phyloP scores from a whole-genome alignment of 179 eudicot genomes.

The Gypsophila paniculata region DNA sequence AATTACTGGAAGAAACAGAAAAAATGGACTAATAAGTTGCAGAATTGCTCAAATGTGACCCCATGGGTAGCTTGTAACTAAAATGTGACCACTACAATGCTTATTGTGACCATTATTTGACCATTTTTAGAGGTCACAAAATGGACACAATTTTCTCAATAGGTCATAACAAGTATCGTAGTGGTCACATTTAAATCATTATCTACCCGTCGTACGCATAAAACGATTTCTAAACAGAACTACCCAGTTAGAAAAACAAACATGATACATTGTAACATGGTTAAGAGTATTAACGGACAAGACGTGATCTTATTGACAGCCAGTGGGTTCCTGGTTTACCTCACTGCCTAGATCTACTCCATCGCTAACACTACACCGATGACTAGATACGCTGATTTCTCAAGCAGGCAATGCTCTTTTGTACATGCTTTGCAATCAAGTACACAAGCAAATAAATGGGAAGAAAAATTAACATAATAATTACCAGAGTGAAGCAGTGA shows the following conservation, averaged over 20 bases:
- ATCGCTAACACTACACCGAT: conserved; percentile 17
- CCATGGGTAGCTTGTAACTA: too few species aligned
- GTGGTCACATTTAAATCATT: too few species aligned
- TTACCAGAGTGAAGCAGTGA: conserved; percentile 41
- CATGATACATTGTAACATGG: neutral
- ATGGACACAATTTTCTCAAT: too few species aligned
- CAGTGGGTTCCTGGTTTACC: conserved; percentile 7
- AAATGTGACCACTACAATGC: too few species aligned
- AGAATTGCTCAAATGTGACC: too few species aligned
- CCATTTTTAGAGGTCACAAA: too few species aligned
- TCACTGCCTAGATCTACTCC: conserved; percentile 23
- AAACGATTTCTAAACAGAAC: too few species aligned
- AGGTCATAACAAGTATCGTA: too few species aligned
- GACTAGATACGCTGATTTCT: conserved; percentile 17
- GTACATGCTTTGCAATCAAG: conserved; percentile 12
- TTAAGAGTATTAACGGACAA: neutral
- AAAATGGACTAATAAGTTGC: too few species aligned
- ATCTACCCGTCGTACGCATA: too few species aligned
- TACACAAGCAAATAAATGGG: conserved; percentile 1
- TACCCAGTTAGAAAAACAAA: neutral
- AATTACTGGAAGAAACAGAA: too few species aligned
- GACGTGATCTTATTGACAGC: neutral
- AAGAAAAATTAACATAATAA: neutral
- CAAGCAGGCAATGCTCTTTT: conserved; percentile 23
- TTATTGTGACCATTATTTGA: too few species aligned